Evolutionary conservation across 2,329 filamentous ascomycete species (phyloP).

Genomic region (Pseudogymnoascus sp.): DNA sequence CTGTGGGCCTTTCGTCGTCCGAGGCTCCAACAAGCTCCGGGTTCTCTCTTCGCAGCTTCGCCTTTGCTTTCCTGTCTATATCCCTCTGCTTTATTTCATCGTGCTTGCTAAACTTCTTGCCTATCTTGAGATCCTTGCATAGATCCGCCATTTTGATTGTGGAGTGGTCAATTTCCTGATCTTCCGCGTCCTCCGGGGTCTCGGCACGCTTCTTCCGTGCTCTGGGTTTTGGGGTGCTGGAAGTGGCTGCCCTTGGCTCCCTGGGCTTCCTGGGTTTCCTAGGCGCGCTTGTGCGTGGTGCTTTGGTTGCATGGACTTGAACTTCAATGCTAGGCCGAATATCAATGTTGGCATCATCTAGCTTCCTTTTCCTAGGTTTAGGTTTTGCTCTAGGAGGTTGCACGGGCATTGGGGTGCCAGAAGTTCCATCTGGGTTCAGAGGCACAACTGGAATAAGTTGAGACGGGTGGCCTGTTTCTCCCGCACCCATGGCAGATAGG

Average conservation of each 20-base stretch:
- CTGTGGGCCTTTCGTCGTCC: background rate
- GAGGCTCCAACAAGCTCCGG: slow-evolving; percentile 18
- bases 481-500: slow-evolving; percentile 13
- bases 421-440: slow-evolving; percentile 25
- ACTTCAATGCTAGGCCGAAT: slow-evolving; percentile 12
- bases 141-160: slow-evolving; percentile 67
- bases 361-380: background rate
- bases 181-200: slow-evolving; percentile 59
- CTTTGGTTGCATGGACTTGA: slow-evolving; percentile 1
- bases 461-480: slow-evolving; percentile 11
- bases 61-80: slow-evolving; percentile 34
- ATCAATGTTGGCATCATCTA: slow-evolving; percentile 7
- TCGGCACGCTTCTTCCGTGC: slow-evolving; percentile 21
- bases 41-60: slow-evolving; percentile 24
- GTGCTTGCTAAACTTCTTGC: slow-evolving; percentile 68
- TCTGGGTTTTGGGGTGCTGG: slow-evolving; percentile 17
- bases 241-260: slow-evolving; percentile 11
- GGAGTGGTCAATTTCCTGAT: slow-evolving; percentile 55
- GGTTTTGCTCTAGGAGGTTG: background rate
- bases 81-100: slow-evolving; percentile 65
- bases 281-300: background rate
- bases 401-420: slow-evolving; percentile 13
- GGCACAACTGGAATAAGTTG: slow-evolving; percentile 20
- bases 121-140: slow-evolving; percentile 61
- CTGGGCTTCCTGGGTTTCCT: slow-evolving; percentile 9